Conservation (phyloP, 306 rosid genomes). For the Quercus alba region DNA sequence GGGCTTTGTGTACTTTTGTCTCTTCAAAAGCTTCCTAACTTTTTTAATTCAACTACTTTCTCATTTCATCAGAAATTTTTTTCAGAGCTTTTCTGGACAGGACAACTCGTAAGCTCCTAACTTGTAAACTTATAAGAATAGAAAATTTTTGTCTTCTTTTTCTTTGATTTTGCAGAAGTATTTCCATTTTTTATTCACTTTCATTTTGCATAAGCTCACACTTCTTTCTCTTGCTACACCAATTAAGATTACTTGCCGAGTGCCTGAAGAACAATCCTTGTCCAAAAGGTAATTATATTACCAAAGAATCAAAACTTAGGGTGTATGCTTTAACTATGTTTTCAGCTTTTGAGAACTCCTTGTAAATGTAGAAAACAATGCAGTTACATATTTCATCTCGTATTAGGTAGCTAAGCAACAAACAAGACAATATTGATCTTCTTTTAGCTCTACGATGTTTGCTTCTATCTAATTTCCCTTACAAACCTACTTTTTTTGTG, state of each 20-base stretch:
- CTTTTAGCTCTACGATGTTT: neutral
- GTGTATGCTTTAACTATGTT: neutral
- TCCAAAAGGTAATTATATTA: slow-evolving; percentile 16
- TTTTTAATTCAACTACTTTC: neutral
- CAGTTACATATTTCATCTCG: neutral
- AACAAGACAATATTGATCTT: neutral
- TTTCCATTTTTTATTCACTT: neutral
- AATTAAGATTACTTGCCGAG: neutral
- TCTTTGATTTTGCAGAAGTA: neutral
- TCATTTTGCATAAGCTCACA: neutral
- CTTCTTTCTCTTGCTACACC: neutral
- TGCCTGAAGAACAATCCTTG: slow-evolving; percentile 6
- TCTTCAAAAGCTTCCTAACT: neutral
- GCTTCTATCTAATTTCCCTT: neutral
- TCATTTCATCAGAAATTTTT: slow-evolving; percentile 18
- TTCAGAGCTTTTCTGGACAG: neutral
- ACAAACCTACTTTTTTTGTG: neutral
- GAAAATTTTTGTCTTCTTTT: neutral
- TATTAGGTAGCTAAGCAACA: neutral
- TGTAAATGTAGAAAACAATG: neutral
- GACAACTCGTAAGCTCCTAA: slow-evolving; percentile 21
- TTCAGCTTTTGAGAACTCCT: neutral
- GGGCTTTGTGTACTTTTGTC: neutral
- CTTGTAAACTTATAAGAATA: neutral
- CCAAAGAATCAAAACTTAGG: neutral